Percentiles rank a stretch among this genome's conserved stretches.
phyloP scores from a whole-genome alignment of 2,329 filamentous ascomycete genomes.

The Fusarium praegraminearum region DNA sequence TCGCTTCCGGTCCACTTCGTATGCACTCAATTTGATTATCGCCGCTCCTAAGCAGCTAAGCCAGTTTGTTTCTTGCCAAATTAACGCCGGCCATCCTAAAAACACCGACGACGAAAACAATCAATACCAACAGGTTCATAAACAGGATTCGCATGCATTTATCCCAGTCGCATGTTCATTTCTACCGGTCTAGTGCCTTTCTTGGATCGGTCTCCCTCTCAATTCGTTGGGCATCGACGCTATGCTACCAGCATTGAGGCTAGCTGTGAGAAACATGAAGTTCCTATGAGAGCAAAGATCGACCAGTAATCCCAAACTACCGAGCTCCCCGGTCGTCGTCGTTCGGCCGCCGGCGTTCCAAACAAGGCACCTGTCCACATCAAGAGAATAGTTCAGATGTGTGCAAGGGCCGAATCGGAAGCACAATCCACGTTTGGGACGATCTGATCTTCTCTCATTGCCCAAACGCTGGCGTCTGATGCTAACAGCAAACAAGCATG shows the following conservation, averaged over 20 bases:
- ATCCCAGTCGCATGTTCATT: background rate
- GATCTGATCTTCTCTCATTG: conserved; percentile 18
- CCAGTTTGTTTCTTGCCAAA: conserved; percentile 29
- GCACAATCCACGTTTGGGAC: conserved; percentile 20
- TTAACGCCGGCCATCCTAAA: conserved; percentile 5
- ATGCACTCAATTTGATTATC: conserved; percentile 43
- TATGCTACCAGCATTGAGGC: background rate
- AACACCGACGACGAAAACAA: background rate
- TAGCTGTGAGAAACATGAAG: conserved; percentile 12
- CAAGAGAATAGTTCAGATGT: conserved; percentile 11
- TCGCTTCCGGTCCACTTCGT: conserved; percentile 34
- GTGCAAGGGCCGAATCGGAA: background rate
- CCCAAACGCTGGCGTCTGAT: conserved; percentile 28
- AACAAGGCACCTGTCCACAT: conserved; percentile 6
- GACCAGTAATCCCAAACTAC: conserved; percentile 18
- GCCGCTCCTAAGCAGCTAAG: conserved; percentile 29
- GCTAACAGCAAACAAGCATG: conserved; percentile 22
- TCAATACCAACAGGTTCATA: background rate
- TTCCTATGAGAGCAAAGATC: conserved; percentile 25
- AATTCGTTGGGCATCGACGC: conserved; percentile 26
- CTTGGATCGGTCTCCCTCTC: background rate
- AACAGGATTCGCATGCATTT: background rate
- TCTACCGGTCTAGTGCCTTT: background rate
- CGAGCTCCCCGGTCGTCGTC: conserved; percentile 9
- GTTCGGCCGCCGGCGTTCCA: conserved; percentile 20